Evolutionary conservation across 169 alveolate species (phyloP).

Genomic region (Cryptosporidium felis): DNA sequence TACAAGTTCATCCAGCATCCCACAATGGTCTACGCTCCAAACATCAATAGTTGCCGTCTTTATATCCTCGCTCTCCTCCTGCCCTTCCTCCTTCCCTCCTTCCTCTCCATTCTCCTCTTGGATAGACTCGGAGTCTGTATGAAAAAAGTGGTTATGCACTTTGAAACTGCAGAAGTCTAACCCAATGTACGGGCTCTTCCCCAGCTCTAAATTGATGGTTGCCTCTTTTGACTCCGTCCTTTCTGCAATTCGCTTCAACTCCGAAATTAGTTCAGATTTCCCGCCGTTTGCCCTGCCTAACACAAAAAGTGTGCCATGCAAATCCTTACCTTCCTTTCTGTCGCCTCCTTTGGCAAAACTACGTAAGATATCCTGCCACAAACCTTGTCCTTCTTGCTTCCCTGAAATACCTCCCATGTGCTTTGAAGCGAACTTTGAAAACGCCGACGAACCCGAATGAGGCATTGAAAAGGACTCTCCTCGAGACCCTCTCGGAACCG

Average conservation of each 20-base stretch:
- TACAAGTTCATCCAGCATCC: conserved; percentile 42
- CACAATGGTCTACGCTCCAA: conserved; percentile 67
- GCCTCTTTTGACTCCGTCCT: not conserved
- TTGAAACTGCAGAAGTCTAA: conserved; percentile 14
- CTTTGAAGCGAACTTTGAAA: conserved; percentile 34
- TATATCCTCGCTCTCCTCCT: not conserved
- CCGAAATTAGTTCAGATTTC: conserved; percentile 26
- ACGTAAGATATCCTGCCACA: conserved; percentile 51
- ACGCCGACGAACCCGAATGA: conserved; percentile 18
- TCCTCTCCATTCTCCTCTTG: not conserved
- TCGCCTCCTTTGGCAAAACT: not conserved
- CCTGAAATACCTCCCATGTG: conserved; percentile 3
- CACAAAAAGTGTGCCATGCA: conserved; percentile 63
- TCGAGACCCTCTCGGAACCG: conserved; percentile 45
- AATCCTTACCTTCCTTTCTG: not conserved
- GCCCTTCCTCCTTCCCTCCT: not conserved
- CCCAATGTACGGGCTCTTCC: conserved; percentile 32
- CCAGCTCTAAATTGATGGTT: not conserved
- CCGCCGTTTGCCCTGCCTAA: conserved; percentile 49
- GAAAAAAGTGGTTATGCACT: not conserved
- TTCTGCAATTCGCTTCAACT: conserved; percentile 22
- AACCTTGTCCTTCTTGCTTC: conserved; percentile 30
- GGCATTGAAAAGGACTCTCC: conserved; percentile 38
- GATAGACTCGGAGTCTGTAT: no score
- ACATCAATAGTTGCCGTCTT: conserved; percentile 15